A percentile compares a stretch with the other conserved stretches of the same genome.
Evolutionary conservation across 805 yeast genomes (phyloP).

Genomic region (Lipomyces sp.): DNA sequence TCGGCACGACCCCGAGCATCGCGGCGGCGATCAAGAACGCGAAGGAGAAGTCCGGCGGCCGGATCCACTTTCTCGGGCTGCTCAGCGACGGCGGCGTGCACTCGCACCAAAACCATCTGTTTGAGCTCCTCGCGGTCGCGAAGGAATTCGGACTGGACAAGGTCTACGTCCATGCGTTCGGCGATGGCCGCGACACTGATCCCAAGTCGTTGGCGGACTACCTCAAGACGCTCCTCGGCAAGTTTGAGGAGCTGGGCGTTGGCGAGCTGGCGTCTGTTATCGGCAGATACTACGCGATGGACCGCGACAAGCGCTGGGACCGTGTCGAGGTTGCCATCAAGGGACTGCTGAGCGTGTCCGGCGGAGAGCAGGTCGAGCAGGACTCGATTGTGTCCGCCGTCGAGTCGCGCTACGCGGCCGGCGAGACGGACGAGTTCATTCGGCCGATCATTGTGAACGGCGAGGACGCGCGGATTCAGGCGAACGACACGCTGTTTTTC

Average conservation of each 20-base stretch:
- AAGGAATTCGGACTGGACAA: slow-evolving; percentile 24
- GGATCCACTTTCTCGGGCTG: slow-evolving; percentile 29
- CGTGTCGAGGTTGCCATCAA: slow-evolving; percentile 30
- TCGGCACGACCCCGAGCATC: slow-evolving; percentile 19
- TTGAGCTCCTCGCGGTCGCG: slow-evolving; percentile 26
- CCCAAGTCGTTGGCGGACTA: slow-evolving; percentile 28
- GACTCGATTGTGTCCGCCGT: slow-evolving; percentile 19
- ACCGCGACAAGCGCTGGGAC: slow-evolving; percentile 32
- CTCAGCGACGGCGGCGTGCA: slow-evolving; percentile 31
- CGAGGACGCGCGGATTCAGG: slow-evolving; percentile 28
- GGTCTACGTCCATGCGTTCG: slow-evolving; percentile 30
- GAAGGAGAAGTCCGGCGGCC: slow-evolving; percentile 19
- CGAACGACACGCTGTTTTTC: slow-evolving; percentile 28
- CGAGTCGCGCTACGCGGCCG: slow-evolving; percentile 26
- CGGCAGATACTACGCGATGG: slow-evolving; percentile 32
- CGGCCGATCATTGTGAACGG: slow-evolving; percentile 29
- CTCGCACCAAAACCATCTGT: slow-evolving; percentile 31
- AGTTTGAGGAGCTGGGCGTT: slow-evolving; percentile 29
- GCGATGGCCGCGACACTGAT: slow-evolving; percentile 32
- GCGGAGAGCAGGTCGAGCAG: slow-evolving; percentile 21
- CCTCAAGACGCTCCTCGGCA: slow-evolving; percentile 24
- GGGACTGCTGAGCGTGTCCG: slow-evolving; percentile 22
- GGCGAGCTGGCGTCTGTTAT: slow-evolving; percentile 31
- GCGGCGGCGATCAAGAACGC: slow-evolving; percentile 23
- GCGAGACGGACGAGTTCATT: slow-evolving; percentile 31